Percentiles rank a stretch among this genome's conserved stretches.
phyloP scores from a whole-genome alignment of 2,329 filamentous ascomycete genomes.

The Verticillium albo-atrum region DNA sequence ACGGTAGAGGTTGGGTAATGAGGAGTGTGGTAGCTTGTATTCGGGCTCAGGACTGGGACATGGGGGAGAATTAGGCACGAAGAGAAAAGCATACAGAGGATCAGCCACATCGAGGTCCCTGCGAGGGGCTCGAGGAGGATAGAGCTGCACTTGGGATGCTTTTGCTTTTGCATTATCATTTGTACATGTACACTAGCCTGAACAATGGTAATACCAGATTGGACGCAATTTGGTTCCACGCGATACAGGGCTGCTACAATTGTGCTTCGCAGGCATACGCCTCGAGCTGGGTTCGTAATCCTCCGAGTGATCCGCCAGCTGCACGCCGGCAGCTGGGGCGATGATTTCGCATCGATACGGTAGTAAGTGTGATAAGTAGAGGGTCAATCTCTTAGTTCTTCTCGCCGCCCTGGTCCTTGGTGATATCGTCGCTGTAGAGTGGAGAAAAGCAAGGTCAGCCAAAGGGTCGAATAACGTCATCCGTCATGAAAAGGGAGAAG shows the following conservation, averaged over 20 bases:
- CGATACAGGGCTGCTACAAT: neutral
- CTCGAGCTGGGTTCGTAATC: neutral
- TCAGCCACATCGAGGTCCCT: neutral
- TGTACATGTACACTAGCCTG: slow-evolving; percentile 35
- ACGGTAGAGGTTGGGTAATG: slow-evolving; percentile 38
- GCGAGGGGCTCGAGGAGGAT: neutral
- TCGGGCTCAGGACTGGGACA: neutral
- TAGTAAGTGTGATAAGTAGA: neutral
- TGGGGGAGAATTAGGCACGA: neutral
- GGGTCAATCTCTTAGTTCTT: slow-evolving; percentile 41
- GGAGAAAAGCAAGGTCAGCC: slow-evolving; percentile 5
- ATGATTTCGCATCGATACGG: neutral
- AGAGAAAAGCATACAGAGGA: neutral
- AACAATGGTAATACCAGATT: slow-evolving; percentile 11
- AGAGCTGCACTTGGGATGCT: neutral
- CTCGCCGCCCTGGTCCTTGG: slow-evolving; percentile 67
- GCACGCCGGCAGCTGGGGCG: neutral
- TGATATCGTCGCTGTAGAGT: slow-evolving; percentile 65
- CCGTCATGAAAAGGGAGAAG: neutral
- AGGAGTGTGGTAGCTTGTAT: neutral
- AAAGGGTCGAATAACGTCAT: neutral
- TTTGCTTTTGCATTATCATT: slow-evolving; percentile 13
- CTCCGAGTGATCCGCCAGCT: neutral
- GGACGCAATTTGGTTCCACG: neutral
- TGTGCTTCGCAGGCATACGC: neutral